These are phyloP conservation scores for Trichoderma atrobrunneum DNA, from an alignment of 2,329 filamentous ascomycete species.

Conservation along the genomic window DNA sequence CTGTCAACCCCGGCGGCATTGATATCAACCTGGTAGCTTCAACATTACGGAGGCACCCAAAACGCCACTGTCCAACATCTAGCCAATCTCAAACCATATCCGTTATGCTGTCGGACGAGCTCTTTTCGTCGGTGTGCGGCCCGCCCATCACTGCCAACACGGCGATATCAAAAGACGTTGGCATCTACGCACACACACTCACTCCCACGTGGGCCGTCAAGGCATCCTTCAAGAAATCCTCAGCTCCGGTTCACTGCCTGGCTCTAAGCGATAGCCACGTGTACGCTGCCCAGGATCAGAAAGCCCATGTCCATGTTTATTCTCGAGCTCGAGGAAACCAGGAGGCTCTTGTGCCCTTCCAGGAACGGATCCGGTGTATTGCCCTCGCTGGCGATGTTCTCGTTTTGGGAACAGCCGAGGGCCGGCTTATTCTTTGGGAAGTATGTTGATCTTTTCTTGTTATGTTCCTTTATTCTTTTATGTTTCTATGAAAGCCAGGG, in stretches of 20 bases:
- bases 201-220: constrained; percentile 75
- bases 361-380: constrained; percentile 79
- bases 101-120: constrained; percentile 58
- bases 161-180: constrained; percentile 71
- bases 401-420: constrained; percentile 78
- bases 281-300: constrained; percentile 87
- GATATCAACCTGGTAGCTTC: background rate
- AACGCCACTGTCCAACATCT: background rate
- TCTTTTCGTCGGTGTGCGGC: constrained; percentile 58
- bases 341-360: constrained; percentile 83
- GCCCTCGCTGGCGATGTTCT: constrained; percentile 70
- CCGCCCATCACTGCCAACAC: constrained; percentile 60
- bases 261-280: constrained; percentile 79
- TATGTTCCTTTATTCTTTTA: constrained; percentile 20
- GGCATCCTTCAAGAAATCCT: constrained; percentile 86
- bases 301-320: constrained; percentile 92
- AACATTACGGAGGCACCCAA: background rate
- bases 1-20: background rate
- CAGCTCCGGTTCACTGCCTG: constrained; percentile 72
- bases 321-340: constrained; percentile 79
- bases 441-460: constrained; percentile 45
- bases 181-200: constrained; percentile 81
- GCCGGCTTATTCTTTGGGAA: constrained; percentile 90
- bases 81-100: background rate
- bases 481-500: background rate